Evolutionary conservation across 306 rosid species (phyloP).

Genomic region (Rosa rugosa): DNA sequence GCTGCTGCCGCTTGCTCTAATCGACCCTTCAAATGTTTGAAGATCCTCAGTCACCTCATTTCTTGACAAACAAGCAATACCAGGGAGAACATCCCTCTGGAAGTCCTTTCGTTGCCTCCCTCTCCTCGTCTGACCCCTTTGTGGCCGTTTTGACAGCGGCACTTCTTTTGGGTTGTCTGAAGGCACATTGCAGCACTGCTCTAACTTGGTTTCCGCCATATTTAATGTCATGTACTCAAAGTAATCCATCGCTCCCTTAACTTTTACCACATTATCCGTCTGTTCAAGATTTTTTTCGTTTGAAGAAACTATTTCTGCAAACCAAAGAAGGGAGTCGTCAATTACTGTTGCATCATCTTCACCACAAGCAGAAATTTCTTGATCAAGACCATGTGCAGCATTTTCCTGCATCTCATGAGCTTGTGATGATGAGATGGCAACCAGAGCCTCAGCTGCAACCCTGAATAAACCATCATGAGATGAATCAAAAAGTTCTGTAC

Average conservation of each 20-base stretch:
- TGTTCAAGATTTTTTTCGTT: constrained; percentile 32
- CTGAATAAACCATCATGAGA: constrained; percentile 42
- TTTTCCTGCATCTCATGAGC: constrained; percentile 20
- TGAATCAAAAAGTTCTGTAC: constrained; percentile 31
- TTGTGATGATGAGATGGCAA: constrained; percentile 56
- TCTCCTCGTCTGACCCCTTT: constrained; percentile 67
- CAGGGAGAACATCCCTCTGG: constrained; percentile 85
- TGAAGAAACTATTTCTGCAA: constrained; percentile 56
- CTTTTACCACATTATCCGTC: constrained; percentile 22
- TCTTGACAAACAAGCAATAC: constrained; percentile 67
- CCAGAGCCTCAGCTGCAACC: constrained; percentile 72
- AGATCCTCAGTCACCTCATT: constrained; percentile 92
- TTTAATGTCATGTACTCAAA: constrained; percentile 79
- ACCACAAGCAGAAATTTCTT: constrained; percentile 22
- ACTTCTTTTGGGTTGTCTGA: constrained; percentile 53
- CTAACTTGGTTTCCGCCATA: constrained; percentile 51
- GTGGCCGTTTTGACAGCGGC: constrained; percentile 46
- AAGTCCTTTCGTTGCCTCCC: constrained; percentile 86
- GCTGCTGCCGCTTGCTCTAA: constrained; percentile 67
- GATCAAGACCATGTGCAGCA: background rate
- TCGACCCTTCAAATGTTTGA: constrained; percentile 83
- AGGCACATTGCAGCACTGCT: constrained; percentile 60
- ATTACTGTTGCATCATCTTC: constrained; percentile 32
- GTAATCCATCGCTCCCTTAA: constrained; percentile 37
- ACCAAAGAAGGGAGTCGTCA: constrained; percentile 55